These are phyloP conservation scores for Alternaria longipes DNA, from an alignment of 2,329 filamentous ascomycete species.

Conservation along the genomic window DNA sequence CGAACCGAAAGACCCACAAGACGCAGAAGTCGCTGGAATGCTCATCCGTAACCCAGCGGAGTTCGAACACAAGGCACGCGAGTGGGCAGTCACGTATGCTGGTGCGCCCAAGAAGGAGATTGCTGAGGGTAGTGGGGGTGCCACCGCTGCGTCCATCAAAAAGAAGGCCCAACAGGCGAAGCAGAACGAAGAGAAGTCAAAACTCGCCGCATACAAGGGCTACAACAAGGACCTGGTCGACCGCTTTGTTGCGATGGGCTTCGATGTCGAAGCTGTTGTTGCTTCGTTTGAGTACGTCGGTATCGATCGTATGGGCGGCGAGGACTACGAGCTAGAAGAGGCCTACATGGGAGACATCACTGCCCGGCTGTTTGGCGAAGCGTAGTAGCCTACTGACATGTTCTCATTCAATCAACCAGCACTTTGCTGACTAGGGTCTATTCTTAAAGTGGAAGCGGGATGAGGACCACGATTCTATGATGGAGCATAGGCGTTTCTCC, in stretches of 20 bases:
- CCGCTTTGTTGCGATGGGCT: constrained; percentile 89
- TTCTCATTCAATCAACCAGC: neutral
- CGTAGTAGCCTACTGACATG: constrained; percentile 35
- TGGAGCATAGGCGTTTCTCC: neutral
- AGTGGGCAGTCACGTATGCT: constrained; percentile 89
- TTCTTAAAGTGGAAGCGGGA: neutral
- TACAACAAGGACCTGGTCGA: constrained; percentile 87
- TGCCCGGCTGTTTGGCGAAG: constrained; percentile 82
- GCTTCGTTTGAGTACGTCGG: constrained; percentile 82
- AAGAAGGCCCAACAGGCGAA: constrained; percentile 63
- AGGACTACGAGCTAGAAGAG: constrained; percentile 87
- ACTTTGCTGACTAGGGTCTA: neutral
- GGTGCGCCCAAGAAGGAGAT: constrained; percentile 71
- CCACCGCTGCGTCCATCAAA: constrained; percentile 63
- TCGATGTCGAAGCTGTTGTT: constrained; percentile 86
- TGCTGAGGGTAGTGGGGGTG: constrained; percentile 63
- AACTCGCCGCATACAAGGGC: constrained; percentile 74
- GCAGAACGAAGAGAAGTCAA: constrained; percentile 67
- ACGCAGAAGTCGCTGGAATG: constrained; percentile 94
- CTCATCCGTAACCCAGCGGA: constrained; percentile 79
- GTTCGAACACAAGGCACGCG: constrained; percentile 82
- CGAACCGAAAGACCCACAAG: constrained; percentile 95
- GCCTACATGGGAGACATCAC: constrained; percentile 92
- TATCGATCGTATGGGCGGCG: constrained; percentile 78
- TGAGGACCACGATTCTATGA: neutral